Conservation (phyloP, 768 basidiomycete species). For the Sarcomyxa edulis region DNA sequence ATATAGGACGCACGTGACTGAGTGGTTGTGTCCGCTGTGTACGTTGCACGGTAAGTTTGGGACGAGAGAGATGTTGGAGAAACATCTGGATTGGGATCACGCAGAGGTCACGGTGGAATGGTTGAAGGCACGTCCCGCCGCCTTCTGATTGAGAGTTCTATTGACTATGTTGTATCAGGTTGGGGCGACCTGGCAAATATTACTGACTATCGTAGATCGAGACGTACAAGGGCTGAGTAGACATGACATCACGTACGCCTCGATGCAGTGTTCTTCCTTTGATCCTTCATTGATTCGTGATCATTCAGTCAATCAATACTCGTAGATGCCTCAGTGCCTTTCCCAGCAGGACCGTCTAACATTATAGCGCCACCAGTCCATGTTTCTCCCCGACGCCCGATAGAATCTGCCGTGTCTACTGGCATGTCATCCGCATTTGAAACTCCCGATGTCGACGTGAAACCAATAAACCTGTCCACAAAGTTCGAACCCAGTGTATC, state of each 20-base stretch:
- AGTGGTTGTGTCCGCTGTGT: slow-evolving; percentile 55
- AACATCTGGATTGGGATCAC: slow-evolving; percentile 50
- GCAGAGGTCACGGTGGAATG: slow-evolving; percentile 30
- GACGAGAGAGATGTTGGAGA: slow-evolving; percentile 35
- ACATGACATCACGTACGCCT: too few relatives aligned
- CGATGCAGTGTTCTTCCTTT: too few relatives aligned
- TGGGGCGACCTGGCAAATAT: slow-evolving; percentile 4
- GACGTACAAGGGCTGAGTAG: not conserved
- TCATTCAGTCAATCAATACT: too few relatives aligned
- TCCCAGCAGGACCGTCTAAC: too few relatives aligned
- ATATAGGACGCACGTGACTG: slow-evolving; percentile 21
- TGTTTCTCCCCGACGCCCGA: not conserved
- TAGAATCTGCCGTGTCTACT: not conserved
- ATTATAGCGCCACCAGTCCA: too few relatives aligned
- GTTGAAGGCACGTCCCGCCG: slow-evolving; percentile 18
- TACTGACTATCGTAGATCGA: not conserved
- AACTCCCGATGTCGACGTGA: too few relatives aligned
- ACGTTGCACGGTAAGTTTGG: slow-evolving; percentile 35
- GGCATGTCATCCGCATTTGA: not conserved
- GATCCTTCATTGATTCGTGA: too few relatives aligned
- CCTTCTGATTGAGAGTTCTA: not conserved
- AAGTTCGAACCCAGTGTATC: too few relatives aligned
- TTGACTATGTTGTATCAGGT: not conserved
- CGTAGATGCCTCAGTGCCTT: too few relatives aligned
- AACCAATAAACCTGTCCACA: too few relatives aligned